A percentile compares a stretch with the other conserved stretches of the same genome.
These are phyloP conservation scores for Tilletia horrida DNA, from an alignment of 1,284 basidiomycete species.

Conservation along the genomic window DNA sequence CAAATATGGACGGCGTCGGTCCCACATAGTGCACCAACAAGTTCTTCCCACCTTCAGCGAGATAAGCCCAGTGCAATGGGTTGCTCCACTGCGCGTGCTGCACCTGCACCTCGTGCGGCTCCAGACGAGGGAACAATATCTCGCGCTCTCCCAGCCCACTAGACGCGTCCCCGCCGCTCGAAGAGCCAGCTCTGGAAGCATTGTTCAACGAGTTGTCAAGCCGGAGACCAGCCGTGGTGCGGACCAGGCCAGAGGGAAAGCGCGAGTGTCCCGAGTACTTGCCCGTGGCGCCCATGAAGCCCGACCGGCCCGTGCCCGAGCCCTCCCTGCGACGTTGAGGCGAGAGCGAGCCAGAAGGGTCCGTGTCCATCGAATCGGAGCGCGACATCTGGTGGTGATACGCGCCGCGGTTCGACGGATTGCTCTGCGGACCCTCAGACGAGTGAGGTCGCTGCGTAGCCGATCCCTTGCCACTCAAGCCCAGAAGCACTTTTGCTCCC, in stretches of 20 bases:
- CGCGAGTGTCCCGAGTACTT: background rate
- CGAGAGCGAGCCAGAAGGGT: background rate
- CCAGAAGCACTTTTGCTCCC: background rate
- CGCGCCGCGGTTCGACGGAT: too few relatives aligned
- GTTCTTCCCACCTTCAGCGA: conserved; percentile 37
- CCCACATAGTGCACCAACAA: conserved; percentile 29
- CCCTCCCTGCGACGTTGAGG: too few relatives aligned
- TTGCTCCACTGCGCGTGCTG: conserved; percentile 11
- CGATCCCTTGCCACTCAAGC: background rate
- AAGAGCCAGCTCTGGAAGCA: background rate
- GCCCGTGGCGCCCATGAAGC: background rate
- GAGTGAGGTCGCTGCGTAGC: background rate
- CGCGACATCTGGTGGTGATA: background rate
- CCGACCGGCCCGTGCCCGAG: background rate
- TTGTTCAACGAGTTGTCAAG: background rate
- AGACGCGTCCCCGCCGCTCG: background rate
- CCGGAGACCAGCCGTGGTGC: conserved; percentile 7
- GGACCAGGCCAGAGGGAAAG: conserved; percentile 14
- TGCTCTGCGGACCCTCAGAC: background rate
- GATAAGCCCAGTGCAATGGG: conserved; percentile 31
- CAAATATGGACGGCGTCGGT: conserved; percentile 18
- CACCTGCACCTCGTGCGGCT: conserved; percentile 11
- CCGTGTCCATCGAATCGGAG: background rate
- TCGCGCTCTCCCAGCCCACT: background rate
- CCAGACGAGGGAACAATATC: conserved; percentile 12